Percentiles rank a stretch among this genome's conserved stretches.
phyloP scores from a whole-genome alignment of 257 asterid genomes.

The Ballota nigra region DNA sequence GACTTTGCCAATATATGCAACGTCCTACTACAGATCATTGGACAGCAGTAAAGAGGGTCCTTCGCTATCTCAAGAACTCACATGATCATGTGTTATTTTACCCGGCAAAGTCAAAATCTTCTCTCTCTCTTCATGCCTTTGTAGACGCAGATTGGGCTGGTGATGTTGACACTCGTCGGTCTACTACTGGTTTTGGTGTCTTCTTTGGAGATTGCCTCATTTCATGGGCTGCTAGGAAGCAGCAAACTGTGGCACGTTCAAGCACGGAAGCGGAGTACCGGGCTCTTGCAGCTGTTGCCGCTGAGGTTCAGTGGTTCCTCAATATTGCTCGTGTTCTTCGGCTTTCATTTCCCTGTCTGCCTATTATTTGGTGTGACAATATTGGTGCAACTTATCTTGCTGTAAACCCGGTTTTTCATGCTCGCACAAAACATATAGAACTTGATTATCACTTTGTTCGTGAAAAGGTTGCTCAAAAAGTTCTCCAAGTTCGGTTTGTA shows the following conservation, averaged over 20 bases:
- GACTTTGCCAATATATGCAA: too few relatives aligned
- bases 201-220: too few relatives aligned
- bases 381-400: background rate
- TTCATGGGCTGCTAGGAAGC: too few relatives aligned
- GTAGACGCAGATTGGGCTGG: too few relatives aligned
- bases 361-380: background rate
- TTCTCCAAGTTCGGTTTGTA: background rate
- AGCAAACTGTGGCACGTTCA: too few relatives aligned
- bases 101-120: too few relatives aligned
- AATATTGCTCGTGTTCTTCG: too few relatives aligned
- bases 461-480: background rate
- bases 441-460: background rate
- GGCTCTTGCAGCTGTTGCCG: background rate
- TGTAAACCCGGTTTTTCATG: background rate
- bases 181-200: too few relatives aligned
- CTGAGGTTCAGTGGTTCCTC: background rate
- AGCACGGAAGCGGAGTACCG: background rate
- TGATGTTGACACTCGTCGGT: too few relatives aligned
- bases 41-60: background rate
- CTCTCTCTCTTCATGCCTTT: too few relatives aligned
- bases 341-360: background rate
- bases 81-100: background rate
- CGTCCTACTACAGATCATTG: too few relatives aligned
- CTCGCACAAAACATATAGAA: background rate
- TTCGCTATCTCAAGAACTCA: background rate